A percentile compares a stretch with the other conserved stretches of the same genome.
phyloP scores from a whole-genome alignment of 1,139 yeast species.

The Suhomyces ambrosiae region DNA sequence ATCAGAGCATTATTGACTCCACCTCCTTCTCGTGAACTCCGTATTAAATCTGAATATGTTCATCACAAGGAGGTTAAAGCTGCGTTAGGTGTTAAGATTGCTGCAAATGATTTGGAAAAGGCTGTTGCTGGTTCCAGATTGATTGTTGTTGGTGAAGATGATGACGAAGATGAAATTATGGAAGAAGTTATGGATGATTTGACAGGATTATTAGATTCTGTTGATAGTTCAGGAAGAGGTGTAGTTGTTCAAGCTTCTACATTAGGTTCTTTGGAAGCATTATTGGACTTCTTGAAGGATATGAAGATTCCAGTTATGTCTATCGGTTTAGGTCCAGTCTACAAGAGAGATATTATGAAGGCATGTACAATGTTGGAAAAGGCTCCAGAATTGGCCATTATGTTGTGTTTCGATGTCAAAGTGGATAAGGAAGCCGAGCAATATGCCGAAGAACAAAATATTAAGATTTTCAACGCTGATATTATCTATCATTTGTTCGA shows the following conservation, averaged over 20 bases:
- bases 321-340: constrained; percentile 96
- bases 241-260: constrained; percentile 99
- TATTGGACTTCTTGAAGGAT: constrained; percentile 93
- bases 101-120: constrained; percentile 95
- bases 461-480: constrained; percentile 92
- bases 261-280: constrained; percentile 95
- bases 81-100: constrained; percentile 97
- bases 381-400: constrained; percentile 92
- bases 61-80: constrained; percentile 98
- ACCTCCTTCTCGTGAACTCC: constrained; percentile 93
- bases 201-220: constrained; percentile 91
- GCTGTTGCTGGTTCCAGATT: constrained; percentile 99
- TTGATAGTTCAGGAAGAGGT: constrained; percentile 92
- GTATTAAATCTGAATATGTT: constrained; percentile 90
- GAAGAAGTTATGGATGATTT: constrained; percentile 99
- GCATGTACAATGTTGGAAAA: constrained; percentile 95
- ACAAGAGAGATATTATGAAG: constrained; percentile 96
- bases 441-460: constrained; percentile 90
- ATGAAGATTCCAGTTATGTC: constrained; percentile 99
- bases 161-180: constrained; percentile 95
- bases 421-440: constrained; percentile 98
- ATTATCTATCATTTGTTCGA: constrained; percentile 96
- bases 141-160: constrained; percentile 94
- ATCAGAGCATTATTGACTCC: constrained; percentile 96
- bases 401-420: constrained; percentile 97